Percentiles rank a stretch among this genome's conserved stretches.
phyloP scores from a whole-genome alignment of 73 alveolate genomes.

The Blepharisma japonicum region DNA sequence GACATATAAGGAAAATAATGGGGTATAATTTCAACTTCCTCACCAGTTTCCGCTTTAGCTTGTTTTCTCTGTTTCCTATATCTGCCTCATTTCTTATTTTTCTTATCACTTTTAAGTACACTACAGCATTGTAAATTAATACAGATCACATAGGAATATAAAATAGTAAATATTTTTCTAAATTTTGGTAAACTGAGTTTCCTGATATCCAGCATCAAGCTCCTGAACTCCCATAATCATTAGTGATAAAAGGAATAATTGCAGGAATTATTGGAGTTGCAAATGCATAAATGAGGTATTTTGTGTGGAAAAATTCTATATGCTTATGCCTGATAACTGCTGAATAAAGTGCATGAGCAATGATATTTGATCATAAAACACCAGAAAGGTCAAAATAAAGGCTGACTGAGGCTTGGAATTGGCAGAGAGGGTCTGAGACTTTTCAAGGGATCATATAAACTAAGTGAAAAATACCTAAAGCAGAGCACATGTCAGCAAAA shows the following conservation, averaged over 20 bases:
- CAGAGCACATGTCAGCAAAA: not conserved
- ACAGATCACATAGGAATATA: not conserved
- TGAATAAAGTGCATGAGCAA: not conserved
- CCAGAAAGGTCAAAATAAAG: not conserved
- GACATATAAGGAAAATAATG: not conserved
- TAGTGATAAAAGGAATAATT: not conserved
- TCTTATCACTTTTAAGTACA: not conserved
- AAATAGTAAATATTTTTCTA: not conserved
- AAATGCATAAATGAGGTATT: not conserved
- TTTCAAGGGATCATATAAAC: not conserved
- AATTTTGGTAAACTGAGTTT: not conserved
- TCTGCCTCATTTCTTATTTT: not conserved
- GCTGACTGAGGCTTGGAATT: not conserved
- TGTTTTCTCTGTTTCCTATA: not conserved
- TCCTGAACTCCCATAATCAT: not conserved
- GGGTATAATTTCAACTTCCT: not conserved
- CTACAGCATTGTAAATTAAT: not conserved
- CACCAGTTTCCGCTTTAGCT: not conserved
- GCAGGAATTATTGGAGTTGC: not conserved
- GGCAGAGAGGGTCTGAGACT: not conserved
- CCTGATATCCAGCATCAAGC: not conserved
- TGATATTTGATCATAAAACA: not conserved
- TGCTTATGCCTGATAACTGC: not conserved
- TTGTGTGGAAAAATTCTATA: not conserved
- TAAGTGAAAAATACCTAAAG: not conserved